These are phyloP conservation scores for Potentilla sterilis DNA, from an alignment of 306 rosid genomes.

Conservation along the genomic window DNA sequence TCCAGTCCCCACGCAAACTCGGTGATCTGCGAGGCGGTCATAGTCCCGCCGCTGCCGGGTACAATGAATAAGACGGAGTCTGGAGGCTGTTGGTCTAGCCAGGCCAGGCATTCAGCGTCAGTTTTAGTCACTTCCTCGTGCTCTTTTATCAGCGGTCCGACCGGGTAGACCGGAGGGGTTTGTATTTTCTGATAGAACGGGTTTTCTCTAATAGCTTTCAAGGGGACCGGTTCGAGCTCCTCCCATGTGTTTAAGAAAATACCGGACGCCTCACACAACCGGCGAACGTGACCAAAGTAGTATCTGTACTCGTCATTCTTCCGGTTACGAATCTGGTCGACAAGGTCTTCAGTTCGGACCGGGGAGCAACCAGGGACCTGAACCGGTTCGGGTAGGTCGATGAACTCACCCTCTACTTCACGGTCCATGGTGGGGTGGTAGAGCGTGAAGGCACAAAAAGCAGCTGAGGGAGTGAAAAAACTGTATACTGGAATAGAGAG, in stretches of 20 bases:
- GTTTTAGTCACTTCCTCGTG: constrained; percentile 2
- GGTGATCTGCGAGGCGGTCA: constrained; percentile 16
- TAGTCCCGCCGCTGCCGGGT: constrained; percentile 42
- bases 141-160: constrained; percentile 43
- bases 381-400: constrained; percentile 45
- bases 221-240: constrained; percentile 34
- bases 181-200: constrained; percentile 25
- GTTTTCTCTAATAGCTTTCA: constrained; percentile 35
- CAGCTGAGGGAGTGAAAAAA: constrained; percentile 39
- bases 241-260: constrained; percentile 44
- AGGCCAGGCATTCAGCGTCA: constrained; percentile 21
- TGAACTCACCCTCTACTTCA: constrained; percentile 41
- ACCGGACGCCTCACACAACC: constrained; percentile 33
- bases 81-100: constrained; percentile 43
- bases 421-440: constrained; percentile 39
- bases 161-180: constrained; percentile 27
- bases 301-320: constrained; percentile 42
- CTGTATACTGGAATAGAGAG: constrained; percentile 32
- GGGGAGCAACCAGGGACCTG: constrained; percentile 39
- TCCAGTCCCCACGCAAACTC: constrained; percentile 53
- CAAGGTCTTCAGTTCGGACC: constrained; percentile 34
- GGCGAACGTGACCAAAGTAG: constrained; percentile 25
- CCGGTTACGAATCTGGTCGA: constrained; percentile 37
- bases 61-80: constrained; percentile 38
- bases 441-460: constrained; percentile 35